Evolutionary conservation across 345 rosid genomes (phyloP), one percentile per base, ranked within the genome.

Genomic region (Salix caprea): DNA sequence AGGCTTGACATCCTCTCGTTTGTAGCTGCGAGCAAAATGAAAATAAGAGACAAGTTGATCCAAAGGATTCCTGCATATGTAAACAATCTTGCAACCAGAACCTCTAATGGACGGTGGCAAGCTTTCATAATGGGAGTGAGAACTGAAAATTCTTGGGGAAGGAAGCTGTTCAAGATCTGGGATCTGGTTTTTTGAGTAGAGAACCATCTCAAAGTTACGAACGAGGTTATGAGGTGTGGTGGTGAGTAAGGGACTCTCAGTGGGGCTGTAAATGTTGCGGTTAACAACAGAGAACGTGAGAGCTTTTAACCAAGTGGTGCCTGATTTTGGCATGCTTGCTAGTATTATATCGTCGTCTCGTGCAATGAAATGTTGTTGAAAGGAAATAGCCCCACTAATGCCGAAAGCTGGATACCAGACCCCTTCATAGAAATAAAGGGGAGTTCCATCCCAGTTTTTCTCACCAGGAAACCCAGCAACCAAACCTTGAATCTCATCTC

Each of bases 351-450:
- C 87, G 8, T 46, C 54, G 34, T 77, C 77, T 19, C 13, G 71
- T 2, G 84, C 82, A 32, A 54, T 71, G 76, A 84, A 87, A 44
- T 87, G 82, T 2, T 44, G 77, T 7, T 85, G 88, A 50, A 84
- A 85, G 36, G 84, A 81, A 9, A 75, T 10, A 5, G 87, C 84
- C 48, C 96, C 84, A 77, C 89, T 87, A 67, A 94, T 90, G 80
- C 85, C 86, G 12, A 78, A 77, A 26, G 89, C 67, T 48, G 88
- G 94, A 85, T 91, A 91, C 98, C 97, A 94, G 77, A 87, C 91
- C 0, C 89, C 91, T 81, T 91, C 90, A 73, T 84, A 89, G 19
- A 77, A 42, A 64, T 89, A 89, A 66, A 90, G 77, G 80, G 80
- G 79, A 26, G 81, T 76, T 65, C 94, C 88, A 81, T 92, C 80